A percentile compares a stretch with the other conserved stretches of the same genome.
Evolutionary conservation across 495 filamentous ascomycete species (phyloP).

Genomic region (Cercophora scortea): DNA sequence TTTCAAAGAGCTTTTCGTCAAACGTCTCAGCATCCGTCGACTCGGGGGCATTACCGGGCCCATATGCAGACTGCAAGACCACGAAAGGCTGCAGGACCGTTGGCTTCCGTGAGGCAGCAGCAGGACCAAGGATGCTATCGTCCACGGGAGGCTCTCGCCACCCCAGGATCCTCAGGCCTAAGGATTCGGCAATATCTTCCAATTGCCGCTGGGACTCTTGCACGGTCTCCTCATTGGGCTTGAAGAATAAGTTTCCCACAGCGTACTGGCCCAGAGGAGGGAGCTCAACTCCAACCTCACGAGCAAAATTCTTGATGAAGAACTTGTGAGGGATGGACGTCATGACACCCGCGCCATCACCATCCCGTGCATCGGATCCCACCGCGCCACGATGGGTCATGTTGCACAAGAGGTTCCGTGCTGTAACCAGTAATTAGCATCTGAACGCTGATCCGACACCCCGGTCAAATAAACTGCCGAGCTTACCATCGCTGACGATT

Average conservation of each 20-base stretch:
- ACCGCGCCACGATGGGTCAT: conserved; percentile 99
- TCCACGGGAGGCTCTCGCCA: conserved; percentile 96
- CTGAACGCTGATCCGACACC: background rate
- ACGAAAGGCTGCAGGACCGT: conserved; percentile 94
- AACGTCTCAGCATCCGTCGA: conserved; percentile 70
- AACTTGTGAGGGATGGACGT: conserved; percentile 98
- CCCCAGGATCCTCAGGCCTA: conserved; percentile 86
- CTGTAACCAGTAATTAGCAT: conserved; percentile 32
- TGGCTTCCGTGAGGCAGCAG: conserved; percentile 88
- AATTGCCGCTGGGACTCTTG: conserved; percentile 82
- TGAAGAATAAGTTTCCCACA: conserved; percentile 97
- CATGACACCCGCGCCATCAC: conserved; percentile 98
- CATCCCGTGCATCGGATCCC: conserved; percentile 94
- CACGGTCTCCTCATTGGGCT: conserved; percentile 81
- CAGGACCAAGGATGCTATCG: conserved; percentile 86
- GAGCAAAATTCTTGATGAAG: conserved; percentile 96
- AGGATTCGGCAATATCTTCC: conserved; percentile 80
- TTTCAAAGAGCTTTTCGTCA: conserved; percentile 81
- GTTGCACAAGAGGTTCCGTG: conserved; percentile 93
- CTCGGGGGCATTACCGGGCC: conserved; percentile 74
- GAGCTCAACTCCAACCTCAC: conserved; percentile 76
- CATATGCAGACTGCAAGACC: conserved; percentile 79
- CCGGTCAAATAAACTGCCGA: background rate
- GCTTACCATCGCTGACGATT: conserved; percentile 96
- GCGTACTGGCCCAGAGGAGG: conserved; percentile 92